Base-by-base conservation (phyloP, 768 basidiomycete species). In the Xerocomus potaroensis region DNA sequence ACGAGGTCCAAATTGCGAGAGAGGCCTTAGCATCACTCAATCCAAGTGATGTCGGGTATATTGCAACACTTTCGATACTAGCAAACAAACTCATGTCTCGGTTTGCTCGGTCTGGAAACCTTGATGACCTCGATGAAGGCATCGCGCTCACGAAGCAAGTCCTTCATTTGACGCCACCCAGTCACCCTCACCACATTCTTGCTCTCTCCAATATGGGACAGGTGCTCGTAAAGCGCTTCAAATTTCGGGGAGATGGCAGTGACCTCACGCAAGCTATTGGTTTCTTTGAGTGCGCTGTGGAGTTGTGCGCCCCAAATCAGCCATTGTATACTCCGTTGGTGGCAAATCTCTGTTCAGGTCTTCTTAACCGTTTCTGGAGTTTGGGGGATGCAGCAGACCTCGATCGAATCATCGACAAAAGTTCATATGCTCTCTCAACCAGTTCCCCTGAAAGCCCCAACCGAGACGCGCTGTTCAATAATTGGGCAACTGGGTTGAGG, bases 71-170 rank as follows among this genome's bases (percentile, higher is more conserved):
- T 27, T 31, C 45, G 12, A 18, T 14, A 8, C 32, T 62, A 22
- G 51, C 51, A 11, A 15, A 15, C 21, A 34, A 31, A 3, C 56
- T 62, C 15, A 27, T 58, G 37, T 32, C 47, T 18, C 59, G 58
- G 27, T 69, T 66, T 31, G 15, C 50, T 22, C 53, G 29, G n/a
- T 50, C 45, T 5, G 45, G 63, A 33, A 49, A 62, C 23, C 37
- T 47, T 12, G 32, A 43, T 5, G 65, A 67, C 36, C 48, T 70
- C 18, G 48, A 61, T 16, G 57, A 63, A 34, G 55, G 57, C 14
- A 48, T 71, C 36, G 19, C 39, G 6, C 31, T 42, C 14, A 40
- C 27, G 23, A 47, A 49, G 47, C 48, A 51, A 24, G 43, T 57
- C 26, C 54, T 66, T 7, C 40, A 51, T n/a, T 30, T 63, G 16